phyloP scores from a whole-genome alignment of 805 yeast species.

The Pichia pseudocactophila region DNA sequence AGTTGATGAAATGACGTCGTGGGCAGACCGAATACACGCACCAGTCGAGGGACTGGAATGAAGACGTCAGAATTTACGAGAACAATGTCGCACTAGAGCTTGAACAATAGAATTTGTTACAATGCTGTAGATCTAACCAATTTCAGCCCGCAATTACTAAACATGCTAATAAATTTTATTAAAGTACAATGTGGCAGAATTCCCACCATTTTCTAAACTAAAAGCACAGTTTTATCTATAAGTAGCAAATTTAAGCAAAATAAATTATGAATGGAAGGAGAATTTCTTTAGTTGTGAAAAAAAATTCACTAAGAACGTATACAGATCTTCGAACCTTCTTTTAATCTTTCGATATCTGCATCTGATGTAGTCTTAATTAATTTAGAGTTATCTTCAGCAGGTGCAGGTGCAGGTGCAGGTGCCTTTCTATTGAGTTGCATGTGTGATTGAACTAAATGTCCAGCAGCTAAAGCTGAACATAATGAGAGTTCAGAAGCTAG shows the following conservation, averaged over 20 bases:
- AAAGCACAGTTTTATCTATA: no score
- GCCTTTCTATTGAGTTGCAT: conserved; percentile 81
- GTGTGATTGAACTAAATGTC: conserved; percentile 95
- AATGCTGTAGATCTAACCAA: no score
- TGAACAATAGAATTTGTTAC: no score
- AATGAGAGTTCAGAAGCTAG: conserved; percentile 93
- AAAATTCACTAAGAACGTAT: conserved; percentile 43
- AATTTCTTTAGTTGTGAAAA: not conserved
- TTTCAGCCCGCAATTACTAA: no score
- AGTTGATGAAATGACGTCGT: no score
- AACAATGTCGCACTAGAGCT: no score
- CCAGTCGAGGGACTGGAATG: not conserved
- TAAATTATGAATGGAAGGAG: not conserved
- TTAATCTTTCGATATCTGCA: conserved; percentile 38
- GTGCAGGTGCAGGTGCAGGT: conserved; percentile 24
- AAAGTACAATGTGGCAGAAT: no score
- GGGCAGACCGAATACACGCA: not conserved
- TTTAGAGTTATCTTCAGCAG: conserved; percentile 21
- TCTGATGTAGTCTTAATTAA: conserved; percentile 16
- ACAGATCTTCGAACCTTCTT: conserved; percentile 70
- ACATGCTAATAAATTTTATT: no score
- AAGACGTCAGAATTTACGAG: no score
- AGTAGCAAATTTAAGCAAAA: not conserved
- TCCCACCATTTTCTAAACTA: no score
- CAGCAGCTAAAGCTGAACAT: conserved; percentile 95